phyloP scores from a whole-genome alignment of 139 green algal species.

The Trebouxia sp. region DNA sequence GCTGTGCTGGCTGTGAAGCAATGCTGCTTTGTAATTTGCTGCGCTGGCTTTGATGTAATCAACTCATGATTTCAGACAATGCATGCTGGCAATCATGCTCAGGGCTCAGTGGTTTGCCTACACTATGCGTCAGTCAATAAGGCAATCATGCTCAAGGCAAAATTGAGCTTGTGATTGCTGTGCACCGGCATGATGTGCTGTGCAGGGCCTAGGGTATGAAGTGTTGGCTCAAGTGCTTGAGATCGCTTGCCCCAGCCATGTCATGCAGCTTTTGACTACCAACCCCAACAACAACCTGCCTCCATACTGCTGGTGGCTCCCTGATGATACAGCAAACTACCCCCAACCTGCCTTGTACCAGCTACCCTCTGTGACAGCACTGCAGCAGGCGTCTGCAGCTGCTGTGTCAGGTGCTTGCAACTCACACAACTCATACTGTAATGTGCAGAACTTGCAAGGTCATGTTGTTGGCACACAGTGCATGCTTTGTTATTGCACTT shows the following conservation, averaged over 20 bases:
- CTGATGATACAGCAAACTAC: neutral
- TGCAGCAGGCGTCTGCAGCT: neutral
- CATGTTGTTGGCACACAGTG: no score
- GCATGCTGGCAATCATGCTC: neutral
- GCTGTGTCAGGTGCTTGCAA: no score
- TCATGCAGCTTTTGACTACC: constrained; percentile 50
- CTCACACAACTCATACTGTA: no score
- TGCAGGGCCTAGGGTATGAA: constrained; percentile 74
- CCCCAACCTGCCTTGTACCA: constrained; percentile 20
- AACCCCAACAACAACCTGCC: constrained; percentile 68
- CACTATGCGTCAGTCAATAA: neutral
- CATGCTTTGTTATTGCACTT: no score
- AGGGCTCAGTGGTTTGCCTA: neutral
- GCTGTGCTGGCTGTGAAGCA: no score
- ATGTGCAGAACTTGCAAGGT: no score
- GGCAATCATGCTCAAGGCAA: neutral
- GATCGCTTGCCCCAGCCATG: constrained; percentile 48
- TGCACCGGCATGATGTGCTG: neutral
- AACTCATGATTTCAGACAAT: neutral
- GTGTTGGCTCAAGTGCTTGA: constrained; percentile 61
- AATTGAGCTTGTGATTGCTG: neutral
- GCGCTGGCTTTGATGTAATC: neutral
- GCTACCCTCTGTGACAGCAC: constrained; percentile 27
- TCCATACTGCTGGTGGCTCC: constrained; percentile 50
- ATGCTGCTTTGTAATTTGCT: neutral